Evolutionary conservation across 2,329 filamentous ascomycete species (phyloP), one percentile per base, ranked within the genome.

Genomic region (Tricladium varicosporioides): DNA sequence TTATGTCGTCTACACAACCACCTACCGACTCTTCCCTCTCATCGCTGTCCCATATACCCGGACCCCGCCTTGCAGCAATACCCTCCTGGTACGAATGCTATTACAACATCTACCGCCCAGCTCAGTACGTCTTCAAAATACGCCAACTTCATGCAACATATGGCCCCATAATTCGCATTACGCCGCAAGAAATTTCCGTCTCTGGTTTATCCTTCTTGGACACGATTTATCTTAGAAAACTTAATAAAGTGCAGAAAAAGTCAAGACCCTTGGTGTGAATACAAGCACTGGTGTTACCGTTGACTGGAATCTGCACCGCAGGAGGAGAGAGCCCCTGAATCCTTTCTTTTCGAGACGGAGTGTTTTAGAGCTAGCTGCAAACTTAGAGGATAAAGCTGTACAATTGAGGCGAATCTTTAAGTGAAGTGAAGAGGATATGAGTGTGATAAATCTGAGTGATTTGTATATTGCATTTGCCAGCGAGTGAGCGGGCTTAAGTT

Each of bases 21-120:
- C 49, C 5, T 48, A 55, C 19, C 42, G 52, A 7, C 15, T 57
- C 15, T 56, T 44, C 27, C 27, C 33, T 59, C n/a, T 40, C 32
- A 14, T 59, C 61, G 14, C 44, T 63, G 14, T 40, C 59, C 5
- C 33, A 49, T 11, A 49, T 63, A 22, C 63, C 63, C 11, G 63
- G 61, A 3, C 61, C 61, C n/a, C 58, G 59, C 19, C 19, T 63
- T 16, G 61, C 61, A 16, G 61, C 55, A 1, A 4, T 50, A 5
- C 50, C 47, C 9, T 18, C 14, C 15, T 46, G 27, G 40, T 50
- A 55, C 22, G 33, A 55, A 22, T 46, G 36, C n/a, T 55, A 55
- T 27, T 55, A 50, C 31, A 47, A 55, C 45, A 22, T 55, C 10
- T 46, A 45, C 15, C 18, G 15, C 4, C 36, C 19, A 7, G 53